These are phyloP conservation scores for Solanum virginianum DNA, from an alignment of 257 asterid genomes.

Conservation along the genomic window DNA sequence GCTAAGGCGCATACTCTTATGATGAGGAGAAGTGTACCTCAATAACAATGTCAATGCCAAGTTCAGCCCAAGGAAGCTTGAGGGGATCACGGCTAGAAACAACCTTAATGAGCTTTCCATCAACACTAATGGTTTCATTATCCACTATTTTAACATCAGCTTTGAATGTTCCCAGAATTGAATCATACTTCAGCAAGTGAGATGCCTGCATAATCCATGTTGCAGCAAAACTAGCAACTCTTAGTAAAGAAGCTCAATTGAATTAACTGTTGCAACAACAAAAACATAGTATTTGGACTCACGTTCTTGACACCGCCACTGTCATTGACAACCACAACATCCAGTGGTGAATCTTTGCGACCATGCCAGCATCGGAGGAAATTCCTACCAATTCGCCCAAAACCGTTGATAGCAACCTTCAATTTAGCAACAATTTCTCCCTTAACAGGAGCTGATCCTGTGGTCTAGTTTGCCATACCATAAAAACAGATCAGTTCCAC, in stretches of 20 bases:
- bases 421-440: constrained; percentile 72
- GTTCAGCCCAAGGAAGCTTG: constrained; percentile 90
- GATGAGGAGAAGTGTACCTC: constrained; percentile 29
- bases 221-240: neutral
- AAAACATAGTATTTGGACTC: constrained; percentile 5
- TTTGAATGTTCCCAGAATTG: constrained; percentile 89
- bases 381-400: constrained; percentile 93
- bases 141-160: constrained; percentile 77
- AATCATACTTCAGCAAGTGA: constrained; percentile 83
- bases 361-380: constrained; percentile 98
- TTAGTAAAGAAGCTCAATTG: neutral
- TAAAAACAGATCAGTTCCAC: neutral
- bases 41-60: constrained; percentile 85
- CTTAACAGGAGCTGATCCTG: constrained; percentile 51
- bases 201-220: constrained; percentile 45
- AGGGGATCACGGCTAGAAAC: constrained; percentile 87
- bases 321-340: constrained; percentile 75
- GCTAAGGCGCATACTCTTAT: neutral
- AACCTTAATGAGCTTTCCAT: constrained; percentile 71
- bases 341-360: constrained; percentile 81
- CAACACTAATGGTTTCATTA: constrained; percentile 74
- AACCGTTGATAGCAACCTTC: constrained; percentile 89
- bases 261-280: neutral
- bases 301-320: constrained; percentile 92
- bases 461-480: constrained; percentile 20